Percentiles rank a stretch among this genome's conserved stretches.
Conservation (phyloP, 495 filamentous ascomycete genomes). For the Talaromyces liani region DNA sequence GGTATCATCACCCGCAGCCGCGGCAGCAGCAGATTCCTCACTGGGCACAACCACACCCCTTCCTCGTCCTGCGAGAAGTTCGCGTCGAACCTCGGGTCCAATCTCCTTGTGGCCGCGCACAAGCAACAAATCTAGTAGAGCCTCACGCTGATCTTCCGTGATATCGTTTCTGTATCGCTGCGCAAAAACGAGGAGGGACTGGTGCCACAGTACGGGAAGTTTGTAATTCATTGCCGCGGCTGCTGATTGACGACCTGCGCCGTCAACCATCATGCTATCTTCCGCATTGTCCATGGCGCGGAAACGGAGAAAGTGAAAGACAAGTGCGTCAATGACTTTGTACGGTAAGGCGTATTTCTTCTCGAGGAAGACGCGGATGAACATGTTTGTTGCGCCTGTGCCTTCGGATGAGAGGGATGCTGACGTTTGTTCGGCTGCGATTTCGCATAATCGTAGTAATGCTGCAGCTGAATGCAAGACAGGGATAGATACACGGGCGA, state of each 20-base stretch:
- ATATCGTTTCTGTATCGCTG: conserved; percentile 90
- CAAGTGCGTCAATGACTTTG: conserved; percentile 87
- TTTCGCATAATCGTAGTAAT: conserved; percentile 83
- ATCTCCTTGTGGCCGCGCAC: conserved; percentile 82
- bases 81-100: conserved; percentile 83
- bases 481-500: conserved; percentile 72
- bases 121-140: conserved; percentile 80
- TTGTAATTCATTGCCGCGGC: conserved; percentile 44
- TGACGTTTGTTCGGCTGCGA: conserved; percentile 78
- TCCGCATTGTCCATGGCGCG: conserved; percentile 47
- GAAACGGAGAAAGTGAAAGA: conserved; percentile 95
- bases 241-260: conserved; percentile 14
- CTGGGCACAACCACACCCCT: conserved; percentile 68
- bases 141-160: conserved; percentile 89
- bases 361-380: conserved; percentile 86
- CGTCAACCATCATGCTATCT: conserved; percentile 32
- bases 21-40: conserved; percentile 44
- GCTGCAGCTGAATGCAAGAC: conserved; percentile 91
- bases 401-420: conserved; percentile 62
- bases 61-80: conserved; percentile 82
- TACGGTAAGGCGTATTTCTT: conserved; percentile 96
- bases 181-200: conserved; percentile 81
- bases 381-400: conserved; percentile 79
- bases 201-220: conserved; percentile 86
- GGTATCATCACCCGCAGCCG: conserved; percentile 77